Percentiles rank a stretch among this genome's conserved stretches.
Evolutionary conservation across 192 early-diverging fungal genomes (phyloP).

Genomic region (Coemansia sp.): DNA sequence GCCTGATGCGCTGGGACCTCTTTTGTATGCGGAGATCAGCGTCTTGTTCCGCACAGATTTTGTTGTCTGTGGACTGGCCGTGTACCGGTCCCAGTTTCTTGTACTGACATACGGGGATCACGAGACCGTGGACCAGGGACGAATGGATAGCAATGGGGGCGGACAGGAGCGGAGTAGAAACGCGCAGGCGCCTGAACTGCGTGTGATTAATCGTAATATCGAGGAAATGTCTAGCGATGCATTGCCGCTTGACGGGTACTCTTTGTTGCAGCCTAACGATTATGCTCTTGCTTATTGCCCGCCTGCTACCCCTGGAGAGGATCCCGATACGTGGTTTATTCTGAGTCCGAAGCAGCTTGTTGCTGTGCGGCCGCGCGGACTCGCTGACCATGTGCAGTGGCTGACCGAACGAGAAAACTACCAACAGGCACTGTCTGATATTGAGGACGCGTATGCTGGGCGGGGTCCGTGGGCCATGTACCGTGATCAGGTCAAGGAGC

Average conservation of each 20-base stretch:
- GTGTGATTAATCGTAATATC: slow-evolving; percentile 80
- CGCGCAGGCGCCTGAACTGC: slow-evolving; percentile 85
- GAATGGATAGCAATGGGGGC: background rate
- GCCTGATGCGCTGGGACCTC: slow-evolving; percentile 15
- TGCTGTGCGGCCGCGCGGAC: slow-evolving; percentile 82
- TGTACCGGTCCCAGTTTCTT: slow-evolving; percentile 50
- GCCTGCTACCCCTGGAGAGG: background rate
- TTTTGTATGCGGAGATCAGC: slow-evolving; percentile 59
- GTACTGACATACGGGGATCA: slow-evolving; percentile 54
- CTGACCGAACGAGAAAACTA: slow-evolving; percentile 79
- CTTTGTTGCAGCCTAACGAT: slow-evolving; percentile 91
- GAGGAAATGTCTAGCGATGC: slow-evolving; percentile 90
- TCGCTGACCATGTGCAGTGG: slow-evolving; percentile 95
- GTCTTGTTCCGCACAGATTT: slow-evolving; percentile 60
- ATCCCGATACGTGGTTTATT: slow-evolving; percentile 88
- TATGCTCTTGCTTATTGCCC: slow-evolving; percentile 74
- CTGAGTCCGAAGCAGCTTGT: slow-evolving; percentile 95
- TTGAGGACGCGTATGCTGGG: slow-evolving; percentile 59
- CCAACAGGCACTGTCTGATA: slow-evolving; percentile 74
- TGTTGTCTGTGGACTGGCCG: slow-evolving; percentile 86
- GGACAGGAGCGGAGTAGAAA: slow-evolving; percentile 24
- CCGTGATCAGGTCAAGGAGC: slow-evolving; percentile 56
- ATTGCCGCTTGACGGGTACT: slow-evolving; percentile 81
- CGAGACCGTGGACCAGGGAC: slow-evolving; percentile 8
- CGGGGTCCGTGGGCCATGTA: slow-evolving; percentile 58